Base-by-base conservation (phyloP, 345 rosid species). In the Eucalyptus sideroxylon region DNA sequence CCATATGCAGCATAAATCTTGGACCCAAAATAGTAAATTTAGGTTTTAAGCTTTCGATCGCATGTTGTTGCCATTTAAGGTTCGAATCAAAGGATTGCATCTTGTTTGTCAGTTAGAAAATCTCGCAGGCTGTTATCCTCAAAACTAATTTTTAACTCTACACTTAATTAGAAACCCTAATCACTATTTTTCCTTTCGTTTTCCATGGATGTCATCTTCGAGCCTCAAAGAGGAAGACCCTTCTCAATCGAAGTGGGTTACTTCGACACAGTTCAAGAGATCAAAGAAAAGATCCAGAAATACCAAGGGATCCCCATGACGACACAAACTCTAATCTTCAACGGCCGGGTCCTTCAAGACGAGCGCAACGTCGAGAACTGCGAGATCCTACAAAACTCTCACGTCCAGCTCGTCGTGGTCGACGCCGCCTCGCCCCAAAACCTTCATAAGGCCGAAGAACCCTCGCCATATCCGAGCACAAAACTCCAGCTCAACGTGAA, bases 221-320 rank as follows among this genome's bases (percentile, higher is more conserved):
- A 96, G 62, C 89, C 93, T 40, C 95, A 92, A 42, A 88, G 90
- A 88, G 96, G 96, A 81, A 89, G 88, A 86, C 89, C 93, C 26
- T 96, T 97, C 94, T 90, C 95, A 90, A 95, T 97, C 87, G 98
- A 96, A 94, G 89, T 96, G 45, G 96, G 99, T 51, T 96, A 90
- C 93, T 95, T 92, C 21, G 99, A 97, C 65, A 94, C 98, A 3
- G 95, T 97, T 30, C 91, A 93, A 10, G 96, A 95, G 87, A 97
- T 97, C 94, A 96, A 96, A 92, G 92, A 94, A 56, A 96, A 97
- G 90, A 91, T 97, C 30, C 93, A 94, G 8, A 96, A 96, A 87
- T 94, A 95, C 92, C 96, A 94, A 49, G 92, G 91, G 13, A 96
- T 96, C 9, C 95, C 98, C 49, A 50, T 94, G 7, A 60, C 89